These are phyloP conservation scores for Escallonia herrerae DNA, from an alignment of 129 eudicot genomes.

Conservation along the genomic window DNA sequence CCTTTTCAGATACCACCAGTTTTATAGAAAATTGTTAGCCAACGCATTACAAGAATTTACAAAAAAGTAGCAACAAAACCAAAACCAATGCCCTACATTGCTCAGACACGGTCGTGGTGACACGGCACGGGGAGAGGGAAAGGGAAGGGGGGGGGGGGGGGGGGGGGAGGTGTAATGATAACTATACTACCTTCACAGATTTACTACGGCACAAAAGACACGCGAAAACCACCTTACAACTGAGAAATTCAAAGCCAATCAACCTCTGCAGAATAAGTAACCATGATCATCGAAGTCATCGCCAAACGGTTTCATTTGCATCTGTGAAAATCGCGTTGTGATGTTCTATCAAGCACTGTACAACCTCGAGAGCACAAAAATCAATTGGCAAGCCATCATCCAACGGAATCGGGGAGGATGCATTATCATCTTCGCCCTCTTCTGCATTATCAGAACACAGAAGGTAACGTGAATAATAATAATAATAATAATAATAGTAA, in stretches of 20 bases:
- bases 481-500: not conserved
- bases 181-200: too few relatives aligned
- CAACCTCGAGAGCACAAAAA: conserved; percentile 71
- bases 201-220: not conserved
- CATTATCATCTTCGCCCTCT: conserved; percentile 62
- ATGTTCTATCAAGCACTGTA: conserved; percentile 80
- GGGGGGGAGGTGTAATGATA: too few relatives aligned
- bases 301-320: conserved; percentile 89
- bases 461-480: not conserved
- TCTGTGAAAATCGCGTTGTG: conserved; percentile 90
- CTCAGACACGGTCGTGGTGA: too few relatives aligned
- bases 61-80: too few relatives aligned
- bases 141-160: too few relatives aligned
- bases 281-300: conserved; percentile 24
- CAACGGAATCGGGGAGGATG: conserved; percentile 75
- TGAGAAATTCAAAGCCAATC: conserved; percentile 12
- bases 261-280: conserved; percentile 1
- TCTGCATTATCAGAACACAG: conserved; percentile 29
- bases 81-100: too few relatives aligned
- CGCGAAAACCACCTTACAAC: not conserved
- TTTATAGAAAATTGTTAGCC: too few relatives aligned
- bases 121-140: too few relatives aligned
- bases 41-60: too few relatives aligned
- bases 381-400: conserved; percentile 76
- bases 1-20: too few relatives aligned